These are phyloP conservation scores for Hypoxylon perforatum DNA, from an alignment of 495 filamentous ascomycete species.

Conservation along the genomic window DNA sequence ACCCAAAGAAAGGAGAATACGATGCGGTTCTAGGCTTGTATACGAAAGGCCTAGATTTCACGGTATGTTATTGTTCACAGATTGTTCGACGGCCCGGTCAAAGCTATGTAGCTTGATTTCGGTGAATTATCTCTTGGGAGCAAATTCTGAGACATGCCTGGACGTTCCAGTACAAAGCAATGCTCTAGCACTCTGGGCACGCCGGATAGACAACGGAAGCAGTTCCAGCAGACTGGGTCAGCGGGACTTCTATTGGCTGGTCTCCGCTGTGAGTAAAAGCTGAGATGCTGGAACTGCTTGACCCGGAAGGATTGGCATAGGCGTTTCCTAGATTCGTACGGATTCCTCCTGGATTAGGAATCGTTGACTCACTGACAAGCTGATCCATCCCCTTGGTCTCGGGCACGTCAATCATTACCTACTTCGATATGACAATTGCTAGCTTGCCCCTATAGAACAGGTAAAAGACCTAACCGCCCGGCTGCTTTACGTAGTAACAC, in stretches of 20 bases:
- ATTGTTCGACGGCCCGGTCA: neutral
- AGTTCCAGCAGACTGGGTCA: conserved; percentile 3
- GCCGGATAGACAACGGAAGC: neutral
- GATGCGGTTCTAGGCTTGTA: neutral
- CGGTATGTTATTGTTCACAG: neutral
- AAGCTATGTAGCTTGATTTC: neutral
- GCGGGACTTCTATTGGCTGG: conserved; percentile 5
- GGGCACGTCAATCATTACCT: conserved; percentile 29
- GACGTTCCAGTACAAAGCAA: conserved; percentile 9
- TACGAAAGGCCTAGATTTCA: neutral
- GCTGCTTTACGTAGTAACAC: conserved; percentile 16
- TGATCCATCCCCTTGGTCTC: conserved; percentile 9
- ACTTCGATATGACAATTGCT: conserved; percentile 21
- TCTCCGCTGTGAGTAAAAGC: conserved; percentile 1
- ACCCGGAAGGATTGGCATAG: conserved; percentile 23
- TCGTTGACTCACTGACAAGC: conserved; percentile 12
- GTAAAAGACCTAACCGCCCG: conserved; percentile 14
- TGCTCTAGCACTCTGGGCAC: conserved; percentile 15
- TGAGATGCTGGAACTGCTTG: conserved; percentile 28
- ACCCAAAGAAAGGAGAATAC: neutral
- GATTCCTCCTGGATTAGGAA: conserved; percentile 29
- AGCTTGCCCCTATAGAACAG: conserved; percentile 16
- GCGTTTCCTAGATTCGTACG: conserved; percentile 25
- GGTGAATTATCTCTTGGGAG: conserved; percentile 1
- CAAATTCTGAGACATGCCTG: conserved; percentile 25